A percentile compares a stretch with the other conserved stretches of the same genome.
Evolutionary conservation across 73 alveolate species (phyloP).

Genomic region (Uronychia binucleata): DNA sequence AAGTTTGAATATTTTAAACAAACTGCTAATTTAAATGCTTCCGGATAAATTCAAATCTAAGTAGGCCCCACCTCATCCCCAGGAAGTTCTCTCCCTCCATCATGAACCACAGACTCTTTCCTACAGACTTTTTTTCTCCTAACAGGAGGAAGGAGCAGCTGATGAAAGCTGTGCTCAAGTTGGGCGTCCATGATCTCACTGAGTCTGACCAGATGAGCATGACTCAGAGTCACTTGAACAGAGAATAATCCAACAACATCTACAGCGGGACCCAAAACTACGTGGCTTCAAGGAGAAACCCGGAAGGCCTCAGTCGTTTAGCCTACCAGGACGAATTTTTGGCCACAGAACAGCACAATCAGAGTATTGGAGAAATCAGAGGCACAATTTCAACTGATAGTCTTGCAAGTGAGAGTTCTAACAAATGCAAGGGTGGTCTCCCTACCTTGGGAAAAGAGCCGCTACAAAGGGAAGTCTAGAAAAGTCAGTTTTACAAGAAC

Average conservation of each 20-base stretch:
- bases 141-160: neutral
- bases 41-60: neutral
- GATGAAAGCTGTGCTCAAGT: neutral
- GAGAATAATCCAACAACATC: neutral
- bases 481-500: too few species aligned
- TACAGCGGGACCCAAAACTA: neutral
- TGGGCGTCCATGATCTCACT: neutral
- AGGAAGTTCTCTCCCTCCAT: neutral
- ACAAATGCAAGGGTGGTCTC: too few species aligned
- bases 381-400: too few species aligned
- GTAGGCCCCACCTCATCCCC: neutral
- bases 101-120: neutral
- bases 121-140: neutral
- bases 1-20: constrained; percentile 13
- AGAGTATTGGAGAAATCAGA: too few species aligned
- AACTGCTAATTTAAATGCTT: neutral
- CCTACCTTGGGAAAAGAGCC: too few species aligned
- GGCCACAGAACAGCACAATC: too few species aligned
- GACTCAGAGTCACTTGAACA: neutral
- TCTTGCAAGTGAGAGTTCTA: too few species aligned
- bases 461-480: too few species aligned
- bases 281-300: neutral
- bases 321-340: too few species aligned
- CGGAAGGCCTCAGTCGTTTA: neutral
- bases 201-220: neutral